Conservation (phyloP, 768 basidiomycete genomes). For the Psilocybe sp. region DNA sequence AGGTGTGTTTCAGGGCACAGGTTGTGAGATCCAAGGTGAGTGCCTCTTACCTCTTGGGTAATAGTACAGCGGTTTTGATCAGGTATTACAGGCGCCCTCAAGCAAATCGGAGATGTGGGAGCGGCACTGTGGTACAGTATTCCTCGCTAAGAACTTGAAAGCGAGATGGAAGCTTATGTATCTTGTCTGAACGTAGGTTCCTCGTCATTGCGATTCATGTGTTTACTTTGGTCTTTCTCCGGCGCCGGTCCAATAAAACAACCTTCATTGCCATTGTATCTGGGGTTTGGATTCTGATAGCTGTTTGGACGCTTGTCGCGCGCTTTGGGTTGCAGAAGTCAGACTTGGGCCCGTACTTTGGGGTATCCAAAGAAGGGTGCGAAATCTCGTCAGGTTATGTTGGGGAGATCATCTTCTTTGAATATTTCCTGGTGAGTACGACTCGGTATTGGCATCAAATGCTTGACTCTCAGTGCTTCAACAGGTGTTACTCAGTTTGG, state of each 20-base stretch:
- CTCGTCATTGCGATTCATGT: constrained; percentile 20
- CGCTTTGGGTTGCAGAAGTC: constrained; percentile 31
- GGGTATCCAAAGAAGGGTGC: constrained; percentile 36
- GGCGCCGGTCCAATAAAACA: constrained; percentile 17
- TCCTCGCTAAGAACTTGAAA: background rate
- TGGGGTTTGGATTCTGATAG: constrained; percentile 33
- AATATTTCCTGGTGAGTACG: no score
- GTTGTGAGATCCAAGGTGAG: constrained; percentile 26
- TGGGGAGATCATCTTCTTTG: no score
- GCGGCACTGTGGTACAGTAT: constrained; percentile 29
- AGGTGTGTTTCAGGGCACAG: constrained; percentile 12
- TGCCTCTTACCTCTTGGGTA: background rate
- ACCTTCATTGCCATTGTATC: constrained; percentile 25
- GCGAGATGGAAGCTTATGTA: no score
- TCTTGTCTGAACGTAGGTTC: constrained; percentile 26
- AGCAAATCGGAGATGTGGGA: constrained; percentile 34
- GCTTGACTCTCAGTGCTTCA: no score
- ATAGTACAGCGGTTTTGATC: background rate
- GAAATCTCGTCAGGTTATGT: no score
- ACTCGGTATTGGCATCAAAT: no score
- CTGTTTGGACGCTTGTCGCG: constrained; percentile 32
- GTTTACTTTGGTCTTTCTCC: constrained; percentile 38
- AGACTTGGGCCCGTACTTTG: constrained; percentile 38
- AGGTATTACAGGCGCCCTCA: constrained; percentile 10
- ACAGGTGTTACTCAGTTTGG: no score